Conservation (phyloP, 352 stramenopile genomes). For the Plasmopara muralis region DNA sequence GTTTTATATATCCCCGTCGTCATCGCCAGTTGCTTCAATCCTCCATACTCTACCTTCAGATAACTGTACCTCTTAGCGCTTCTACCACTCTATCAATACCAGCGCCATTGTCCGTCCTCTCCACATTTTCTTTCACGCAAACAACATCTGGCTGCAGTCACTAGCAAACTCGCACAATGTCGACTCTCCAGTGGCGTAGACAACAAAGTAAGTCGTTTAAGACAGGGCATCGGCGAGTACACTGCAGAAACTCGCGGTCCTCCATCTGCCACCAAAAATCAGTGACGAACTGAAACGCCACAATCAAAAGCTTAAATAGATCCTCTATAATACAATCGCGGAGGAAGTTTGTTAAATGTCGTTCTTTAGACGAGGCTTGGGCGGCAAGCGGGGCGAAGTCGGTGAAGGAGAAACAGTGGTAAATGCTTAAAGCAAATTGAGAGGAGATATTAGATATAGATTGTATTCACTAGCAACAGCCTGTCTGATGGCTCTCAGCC, state of each 20-base stretch:
- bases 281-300: constrained; percentile 23
- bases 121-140: constrained; percentile 18
- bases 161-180: constrained; percentile 19
- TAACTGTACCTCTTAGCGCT: constrained; percentile 24
- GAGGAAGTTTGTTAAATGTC: too few relatives aligned
- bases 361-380: too few relatives aligned
- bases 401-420: too few relatives aligned
- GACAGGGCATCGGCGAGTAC: constrained; percentile 15
- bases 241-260: constrained; percentile 20
- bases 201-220: constrained; percentile 26
- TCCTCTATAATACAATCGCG: too few relatives aligned
- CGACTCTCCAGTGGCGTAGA: constrained; percentile 25
- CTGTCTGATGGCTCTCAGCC: too few relatives aligned
- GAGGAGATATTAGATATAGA: too few relatives aligned
- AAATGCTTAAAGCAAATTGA: too few relatives aligned
- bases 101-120: constrained; percentile 7
- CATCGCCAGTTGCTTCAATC: constrained; percentile 33
- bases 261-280: constrained; percentile 29
- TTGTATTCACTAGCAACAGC: too few relatives aligned
- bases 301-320: constrained; percentile 19
- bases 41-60: constrained; percentile 24
- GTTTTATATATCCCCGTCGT: constrained; percentile 19
- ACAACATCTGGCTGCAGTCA: constrained; percentile 25
- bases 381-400: too few relatives aligned
- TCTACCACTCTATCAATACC: constrained; percentile 15